These are phyloP conservation scores for Orbilia javanica DNA, from an alignment of 2,329 filamentous ascomycete genomes.

Conservation along the genomic window DNA sequence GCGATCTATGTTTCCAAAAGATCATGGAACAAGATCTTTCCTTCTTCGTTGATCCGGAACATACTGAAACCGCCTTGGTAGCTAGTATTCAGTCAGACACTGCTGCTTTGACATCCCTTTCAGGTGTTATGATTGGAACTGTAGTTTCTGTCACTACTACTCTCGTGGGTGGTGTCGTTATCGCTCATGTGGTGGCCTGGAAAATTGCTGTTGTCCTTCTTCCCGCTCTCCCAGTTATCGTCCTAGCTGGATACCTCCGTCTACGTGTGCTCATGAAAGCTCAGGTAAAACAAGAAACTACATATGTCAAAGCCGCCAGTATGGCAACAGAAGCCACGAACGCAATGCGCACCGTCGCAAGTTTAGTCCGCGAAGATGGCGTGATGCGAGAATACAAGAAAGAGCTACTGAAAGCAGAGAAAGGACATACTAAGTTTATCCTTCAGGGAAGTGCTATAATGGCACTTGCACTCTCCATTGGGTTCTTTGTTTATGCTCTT, in stretches of 20 bases:
- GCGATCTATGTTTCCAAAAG: slow-evolving; percentile 65
- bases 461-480: slow-evolving; percentile 70
- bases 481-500: slow-evolving; percentile 79
- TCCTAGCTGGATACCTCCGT: slow-evolving; percentile 67
- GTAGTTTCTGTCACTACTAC: slow-evolving; percentile 69
- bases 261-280: slow-evolving; percentile 70
- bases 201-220: slow-evolving; percentile 69
- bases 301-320: slow-evolving; percentile 74
- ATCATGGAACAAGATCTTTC: slow-evolving; percentile 62
- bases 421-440: slow-evolving; percentile 69
- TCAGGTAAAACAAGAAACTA: slow-evolving; percentile 74
- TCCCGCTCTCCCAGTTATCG: slow-evolving; percentile 68
- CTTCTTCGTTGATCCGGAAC: slow-evolving; percentile 67
- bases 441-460: slow-evolving; percentile 68
- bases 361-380: slow-evolving; percentile 70
- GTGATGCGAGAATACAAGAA: slow-evolving; percentile 66
- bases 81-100: slow-evolving; percentile 68
- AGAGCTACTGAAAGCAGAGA: slow-evolving; percentile 66
- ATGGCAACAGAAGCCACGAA: slow-evolving; percentile 77
- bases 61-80: slow-evolving; percentile 67
- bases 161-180: slow-evolving; percentile 67
- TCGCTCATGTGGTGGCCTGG: slow-evolving; percentile 69
- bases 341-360: slow-evolving; percentile 74
- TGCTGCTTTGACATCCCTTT: slow-evolving; percentile 68
- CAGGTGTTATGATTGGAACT: slow-evolving; percentile 69